These are phyloP conservation scores for Euptelea pleiosperma DNA, from an alignment of 164 flowering plant species.

Conservation along the genomic window DNA sequence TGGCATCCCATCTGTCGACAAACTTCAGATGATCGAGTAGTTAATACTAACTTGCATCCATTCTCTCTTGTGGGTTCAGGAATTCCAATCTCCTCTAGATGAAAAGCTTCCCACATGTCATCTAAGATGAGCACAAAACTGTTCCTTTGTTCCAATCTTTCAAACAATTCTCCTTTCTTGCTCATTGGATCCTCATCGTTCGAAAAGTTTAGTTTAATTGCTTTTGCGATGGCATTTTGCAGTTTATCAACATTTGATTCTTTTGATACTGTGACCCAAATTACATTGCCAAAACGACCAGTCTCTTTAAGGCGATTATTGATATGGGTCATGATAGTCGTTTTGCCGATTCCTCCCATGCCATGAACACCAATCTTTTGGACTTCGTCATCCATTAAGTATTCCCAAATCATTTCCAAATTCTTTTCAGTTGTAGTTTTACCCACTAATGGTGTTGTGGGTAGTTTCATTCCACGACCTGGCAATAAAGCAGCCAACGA, in stretches of 20 bases:
- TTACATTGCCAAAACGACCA: neutral
- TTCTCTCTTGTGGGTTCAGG: constrained; percentile 17
- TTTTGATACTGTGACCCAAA: constrained; percentile 16
- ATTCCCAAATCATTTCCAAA: constrained; percentile 9
- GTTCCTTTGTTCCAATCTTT: constrained; percentile 10
- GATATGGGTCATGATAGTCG: constrained; percentile 17
- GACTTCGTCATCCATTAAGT: neutral
- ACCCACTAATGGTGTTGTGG: constrained; percentile 1
- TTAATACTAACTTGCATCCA: constrained; percentile 21
- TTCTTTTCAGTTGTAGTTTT: constrained; percentile 1
- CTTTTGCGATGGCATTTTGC: constrained; percentile 14
- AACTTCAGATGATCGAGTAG: constrained; percentile 18
- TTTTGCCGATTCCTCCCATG: constrained; percentile 20
- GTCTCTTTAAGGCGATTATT: constrained; percentile 5
- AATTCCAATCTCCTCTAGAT: constrained; percentile 23
- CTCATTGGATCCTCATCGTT: constrained; percentile 6
- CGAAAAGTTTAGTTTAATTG: constrained; percentile 7
- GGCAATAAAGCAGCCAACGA: neutral
- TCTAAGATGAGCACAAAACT: constrained; percentile 24
- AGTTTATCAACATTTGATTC: constrained; percentile 1
- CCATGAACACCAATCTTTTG: constrained; percentile 17
- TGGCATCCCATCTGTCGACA: constrained; percentile 20
- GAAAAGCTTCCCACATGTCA: constrained; percentile 27
- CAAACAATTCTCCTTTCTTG: constrained; percentile 13
- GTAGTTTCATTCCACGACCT: neutral